A percentile compares a stretch with the other conserved stretches of the same genome.
Conservation (phyloP, 75 land plant species). For the Sequoiadendron giganteum region DNA sequence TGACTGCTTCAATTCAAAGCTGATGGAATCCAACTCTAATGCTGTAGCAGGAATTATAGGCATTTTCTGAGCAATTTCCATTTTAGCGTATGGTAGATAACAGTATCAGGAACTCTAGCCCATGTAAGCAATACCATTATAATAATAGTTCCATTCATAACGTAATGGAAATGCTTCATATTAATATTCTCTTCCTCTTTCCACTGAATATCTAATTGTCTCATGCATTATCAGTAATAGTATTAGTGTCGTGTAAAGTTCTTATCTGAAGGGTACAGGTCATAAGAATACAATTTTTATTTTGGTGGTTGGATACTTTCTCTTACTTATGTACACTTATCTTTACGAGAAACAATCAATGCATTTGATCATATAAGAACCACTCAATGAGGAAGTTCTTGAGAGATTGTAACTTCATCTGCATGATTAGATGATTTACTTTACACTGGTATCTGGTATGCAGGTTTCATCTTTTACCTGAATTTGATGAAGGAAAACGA, state of each 20-base stretch:
- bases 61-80: background rate
- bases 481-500: slow-evolving; percentile 69
- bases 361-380: background rate
- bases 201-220: background rate
- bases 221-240: background rate
- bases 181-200: background rate
- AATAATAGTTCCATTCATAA: background rate
- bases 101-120: background rate
- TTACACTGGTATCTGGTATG: slow-evolving; percentile 7
- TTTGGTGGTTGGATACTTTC: background rate
- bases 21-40: background rate
- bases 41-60: background rate
- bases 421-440: background rate
- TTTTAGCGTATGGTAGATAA: background rate
- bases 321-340: background rate
- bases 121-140: background rate
- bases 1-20: background rate
- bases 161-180: background rate
- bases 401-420: background rate
- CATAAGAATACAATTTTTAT: too few species aligned
- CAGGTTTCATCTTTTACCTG: slow-evolving; percentile 54
- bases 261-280: too few species aligned
- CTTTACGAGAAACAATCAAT: background rate
- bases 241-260: too few species aligned
- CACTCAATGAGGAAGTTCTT: background rate